phyloP scores from a whole-genome alignment of 345 rosid genomes.

The Durio zibethinus region DNA sequence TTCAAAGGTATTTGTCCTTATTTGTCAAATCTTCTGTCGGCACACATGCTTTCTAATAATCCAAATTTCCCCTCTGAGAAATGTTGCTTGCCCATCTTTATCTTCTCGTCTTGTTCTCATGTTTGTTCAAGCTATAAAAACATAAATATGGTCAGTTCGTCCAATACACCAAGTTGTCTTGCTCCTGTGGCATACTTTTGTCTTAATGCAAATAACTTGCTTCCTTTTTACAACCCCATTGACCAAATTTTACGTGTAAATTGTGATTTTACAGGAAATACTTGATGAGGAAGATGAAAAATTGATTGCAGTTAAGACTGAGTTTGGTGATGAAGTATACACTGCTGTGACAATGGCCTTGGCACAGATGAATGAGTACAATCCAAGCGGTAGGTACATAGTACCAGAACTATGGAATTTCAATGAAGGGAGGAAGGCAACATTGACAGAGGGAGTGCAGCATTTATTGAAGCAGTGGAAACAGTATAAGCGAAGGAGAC shows the following conservation, averaged over 20 bases:
- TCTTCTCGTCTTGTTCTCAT: neutral
- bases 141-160: neutral
- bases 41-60: neutral
- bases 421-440: constrained; percentile 41
- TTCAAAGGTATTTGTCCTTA: neutral
- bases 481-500: neutral
- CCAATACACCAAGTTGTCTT: no score
- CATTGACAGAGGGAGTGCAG: constrained; percentile 41
- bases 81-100: neutral
- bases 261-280: constrained; percentile 31
- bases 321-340: constrained; percentile 42
- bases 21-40: neutral
- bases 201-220: neutral
- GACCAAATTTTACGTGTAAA: neutral
- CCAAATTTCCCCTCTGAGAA: neutral
- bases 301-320: constrained; percentile 38
- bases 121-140: neutral
- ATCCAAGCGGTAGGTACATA: constrained; percentile 53
- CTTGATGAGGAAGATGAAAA: constrained; percentile 50
- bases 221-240: neutral
- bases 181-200: neutral
- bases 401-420: constrained; percentile 61
- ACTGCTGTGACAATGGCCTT: constrained; percentile 43
- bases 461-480: constrained; percentile 8
- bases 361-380: constrained; percentile 48